Conservation (phyloP, 106 monocot genomes). For the Dioscorea dumetorum region DNA sequence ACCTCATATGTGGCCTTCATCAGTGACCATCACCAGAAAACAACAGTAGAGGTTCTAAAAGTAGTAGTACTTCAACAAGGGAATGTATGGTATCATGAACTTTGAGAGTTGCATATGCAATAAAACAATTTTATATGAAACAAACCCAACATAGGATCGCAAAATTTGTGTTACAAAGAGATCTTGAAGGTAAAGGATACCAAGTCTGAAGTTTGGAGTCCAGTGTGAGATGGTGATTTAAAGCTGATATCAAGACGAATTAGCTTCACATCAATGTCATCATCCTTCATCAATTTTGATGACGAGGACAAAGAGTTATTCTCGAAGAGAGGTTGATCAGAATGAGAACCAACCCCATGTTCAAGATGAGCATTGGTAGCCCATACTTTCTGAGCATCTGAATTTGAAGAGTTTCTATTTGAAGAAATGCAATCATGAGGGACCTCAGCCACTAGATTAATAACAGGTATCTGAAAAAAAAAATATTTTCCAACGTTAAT, state of each 20-base stretch:
- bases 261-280: slow-evolving; percentile 28
- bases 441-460: slow-evolving; percentile 88
- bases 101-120: too few species aligned
- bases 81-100: too few species aligned
- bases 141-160: too few species aligned
- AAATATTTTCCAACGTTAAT: background rate
- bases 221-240: slow-evolving; percentile 92
- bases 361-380: slow-evolving; percentile 17
- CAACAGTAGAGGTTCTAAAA: too few species aligned
- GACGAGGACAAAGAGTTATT: slow-evolving; percentile 9
- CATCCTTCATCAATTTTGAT: slow-evolving; percentile 21
- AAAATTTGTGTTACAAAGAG: background rate
- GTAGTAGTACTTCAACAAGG: too few species aligned
- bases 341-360: slow-evolving; percentile 10
- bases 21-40: too few species aligned
- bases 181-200: slow-evolving; percentile 27
- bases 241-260: slow-evolving; percentile 97
- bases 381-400: slow-evolving; percentile 24
- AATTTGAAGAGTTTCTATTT: slow-evolving; percentile 29
- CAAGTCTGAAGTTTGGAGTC: slow-evolving; percentile 89
- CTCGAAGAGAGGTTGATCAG: slow-evolving; percentile 18
- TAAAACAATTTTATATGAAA: too few species aligned
- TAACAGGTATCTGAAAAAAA: slow-evolving; percentile 91
- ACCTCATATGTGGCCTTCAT: too few species aligned
- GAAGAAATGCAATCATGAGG: slow-evolving; percentile 56